Conservation (phyloP, 2,329 filamentous ascomycete genomes). For the Geosmithia putterillii region DNA sequence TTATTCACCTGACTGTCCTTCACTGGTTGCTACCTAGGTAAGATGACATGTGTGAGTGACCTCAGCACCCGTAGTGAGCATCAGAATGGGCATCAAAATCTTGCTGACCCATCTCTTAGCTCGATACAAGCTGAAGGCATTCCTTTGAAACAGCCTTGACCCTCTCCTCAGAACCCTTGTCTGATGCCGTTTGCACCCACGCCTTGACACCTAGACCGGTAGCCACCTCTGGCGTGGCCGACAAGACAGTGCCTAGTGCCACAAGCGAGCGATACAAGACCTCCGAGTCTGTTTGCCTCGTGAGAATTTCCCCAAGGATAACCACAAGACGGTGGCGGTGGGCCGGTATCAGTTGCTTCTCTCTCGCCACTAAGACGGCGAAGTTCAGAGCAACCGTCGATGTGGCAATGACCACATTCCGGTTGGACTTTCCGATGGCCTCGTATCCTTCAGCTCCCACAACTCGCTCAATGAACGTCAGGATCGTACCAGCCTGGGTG, state of each 20-base stretch:
- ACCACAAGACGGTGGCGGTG: conserved; percentile 36
- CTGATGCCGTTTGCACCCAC: conserved; percentile 29
- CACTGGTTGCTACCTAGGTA: too few species aligned
- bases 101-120: not conserved
- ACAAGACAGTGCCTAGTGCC: conserved; percentile 64
- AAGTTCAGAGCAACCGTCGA: conserved; percentile 80
- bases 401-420: conserved; percentile 71
- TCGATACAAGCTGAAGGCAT: conserved; percentile 21
- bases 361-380: conserved; percentile 52
- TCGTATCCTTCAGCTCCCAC: conserved; percentile 35
- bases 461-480: conserved; percentile 51
- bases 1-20: too few species aligned
- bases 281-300: conserved; percentile 62
- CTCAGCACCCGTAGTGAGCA: too few species aligned
- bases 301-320: conserved; percentile 50
- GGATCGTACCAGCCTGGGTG: conserved; percentile 43
- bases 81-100: too few species aligned
- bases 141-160: conserved; percentile 35
- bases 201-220: conserved; percentile 26
- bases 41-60: too few species aligned
- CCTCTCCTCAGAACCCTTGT: conserved; percentile 29
- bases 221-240: conserved; percentile 31
- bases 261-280: conserved; percentile 74
- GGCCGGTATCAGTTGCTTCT: conserved; percentile 23
- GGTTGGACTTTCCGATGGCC: conserved; percentile 46